A percentile compares a stretch with the other conserved stretches of the same genome.
Conservation (phyloP, 257 asterid genomes). For the Lavandula angustifolia region DNA sequence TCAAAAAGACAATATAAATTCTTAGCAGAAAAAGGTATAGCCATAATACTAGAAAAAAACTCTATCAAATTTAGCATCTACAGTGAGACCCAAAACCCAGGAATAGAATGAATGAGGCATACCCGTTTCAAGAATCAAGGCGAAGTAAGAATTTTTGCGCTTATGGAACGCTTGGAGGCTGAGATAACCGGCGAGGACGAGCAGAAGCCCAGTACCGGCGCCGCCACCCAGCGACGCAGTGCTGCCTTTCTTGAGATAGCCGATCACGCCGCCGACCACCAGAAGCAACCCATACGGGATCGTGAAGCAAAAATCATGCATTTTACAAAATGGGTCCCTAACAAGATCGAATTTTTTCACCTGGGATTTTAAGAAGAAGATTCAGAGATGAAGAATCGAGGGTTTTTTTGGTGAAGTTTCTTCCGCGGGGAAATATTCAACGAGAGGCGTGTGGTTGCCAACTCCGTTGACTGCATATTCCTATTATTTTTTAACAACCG, state of each 20-base stretch:
- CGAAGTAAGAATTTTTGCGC: constrained; percentile 75
- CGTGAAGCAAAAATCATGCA: constrained; percentile 99
- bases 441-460: constrained; percentile 18
- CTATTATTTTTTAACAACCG: too few relatives aligned
- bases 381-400: constrained; percentile 11
- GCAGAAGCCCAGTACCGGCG: constrained; percentile 66
- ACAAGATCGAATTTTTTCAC: not conserved
- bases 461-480: constrained; percentile 14
- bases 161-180: constrained; percentile 87
- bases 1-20: not conserved
- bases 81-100: not conserved
- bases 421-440: not conserved
- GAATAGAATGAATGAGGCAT: constrained; percentile 33
- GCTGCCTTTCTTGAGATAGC: constrained; percentile 81
- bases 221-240: constrained; percentile 86
- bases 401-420: not conserved
- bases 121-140: constrained; percentile 82
- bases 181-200: constrained; percentile 84
- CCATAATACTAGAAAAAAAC: not conserved
- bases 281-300: constrained; percentile 87
- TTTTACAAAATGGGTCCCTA: constrained; percentile 33
- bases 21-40: not conserved
- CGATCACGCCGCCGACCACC: constrained; percentile 79
- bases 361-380: not conserved
- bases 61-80: constrained; percentile 17